Conservation (phyloP, 805 yeast genomes). For the Sungouiozyma ichnusensis region DNA sequence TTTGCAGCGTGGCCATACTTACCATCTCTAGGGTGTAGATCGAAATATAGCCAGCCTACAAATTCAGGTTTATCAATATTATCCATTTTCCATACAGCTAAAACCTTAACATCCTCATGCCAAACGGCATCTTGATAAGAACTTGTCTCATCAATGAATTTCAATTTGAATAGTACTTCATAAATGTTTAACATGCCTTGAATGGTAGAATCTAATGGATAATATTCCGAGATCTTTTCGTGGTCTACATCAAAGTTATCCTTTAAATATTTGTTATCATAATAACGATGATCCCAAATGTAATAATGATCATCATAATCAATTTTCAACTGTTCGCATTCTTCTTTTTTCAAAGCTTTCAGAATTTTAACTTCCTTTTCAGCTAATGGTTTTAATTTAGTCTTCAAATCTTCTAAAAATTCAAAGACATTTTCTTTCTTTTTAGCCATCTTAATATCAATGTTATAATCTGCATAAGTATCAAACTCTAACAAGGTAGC, state of each 20-base stretch:
- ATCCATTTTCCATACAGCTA: conserved; percentile 61
- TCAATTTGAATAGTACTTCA: conserved; percentile 57
- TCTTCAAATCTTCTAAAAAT: conserved; percentile 53
- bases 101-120: conserved; percentile 72
- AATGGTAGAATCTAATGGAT: conserved; percentile 62
- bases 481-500: conserved; percentile 58
- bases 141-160: conserved; percentile 44
- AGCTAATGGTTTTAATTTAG: conserved; percentile 52
- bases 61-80: conserved; percentile 39
- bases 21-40: conserved; percentile 76
- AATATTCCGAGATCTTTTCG: conserved; percentile 61
- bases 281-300: conserved; percentile 68
- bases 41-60: conserved; percentile 71
- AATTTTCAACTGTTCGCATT: conserved; percentile 37
- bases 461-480: conserved; percentile 56
- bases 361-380: conserved; percentile 40
- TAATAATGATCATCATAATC: conserved; percentile 36
- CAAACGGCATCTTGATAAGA: conserved; percentile 40
- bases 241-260: conserved; percentile 63
- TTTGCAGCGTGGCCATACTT: conserved; percentile 87
- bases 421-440: conserved; percentile 45
- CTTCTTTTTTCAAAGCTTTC: conserved; percentile 42
- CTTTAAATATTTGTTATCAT: conserved; percentile 55
- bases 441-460: conserved; percentile 79
- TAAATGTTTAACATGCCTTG: conserved; percentile 60